Evolutionary conservation across 2,329 filamentous ascomycete genomes (phyloP).

Genomic region (Colletotrichum spinosum): DNA sequence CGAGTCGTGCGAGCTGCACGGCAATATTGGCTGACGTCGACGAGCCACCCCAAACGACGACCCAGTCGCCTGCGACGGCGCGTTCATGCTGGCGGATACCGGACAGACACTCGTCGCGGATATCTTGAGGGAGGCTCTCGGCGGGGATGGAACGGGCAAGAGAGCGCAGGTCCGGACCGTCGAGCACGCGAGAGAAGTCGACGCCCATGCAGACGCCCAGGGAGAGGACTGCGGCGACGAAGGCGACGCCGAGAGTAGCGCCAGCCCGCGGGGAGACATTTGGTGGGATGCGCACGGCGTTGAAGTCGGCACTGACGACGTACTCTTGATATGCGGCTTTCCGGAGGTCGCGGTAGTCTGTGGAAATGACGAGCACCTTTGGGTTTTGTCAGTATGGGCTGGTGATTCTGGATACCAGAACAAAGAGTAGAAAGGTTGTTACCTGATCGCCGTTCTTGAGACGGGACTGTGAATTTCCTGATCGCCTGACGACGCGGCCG

Average conservation of each 20-base stretch:
- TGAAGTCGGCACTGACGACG: conserved; percentile 72
- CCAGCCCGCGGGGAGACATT: conserved; percentile 64
- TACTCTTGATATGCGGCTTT: conserved; percentile 81
- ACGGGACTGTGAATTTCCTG: conserved; percentile 45
- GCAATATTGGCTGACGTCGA: conserved; percentile 76
- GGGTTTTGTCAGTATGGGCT: too few relatives aligned
- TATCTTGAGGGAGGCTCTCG: conserved; percentile 67
- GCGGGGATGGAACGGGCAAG: conserved; percentile 60
- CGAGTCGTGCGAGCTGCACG: conserved; percentile 75
- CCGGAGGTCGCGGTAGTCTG: conserved; percentile 78
- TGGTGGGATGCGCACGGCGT: conserved; percentile 71
- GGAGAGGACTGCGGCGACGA: conserved; percentile 74
- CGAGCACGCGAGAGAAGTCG: conserved; percentile 65
- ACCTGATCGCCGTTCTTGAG: conserved; percentile 67
- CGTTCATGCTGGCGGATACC: conserved; percentile 64
- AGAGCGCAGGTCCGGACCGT: conserved; percentile 69
- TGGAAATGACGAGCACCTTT: conserved; percentile 73
- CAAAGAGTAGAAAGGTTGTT: conserved; percentile 24
- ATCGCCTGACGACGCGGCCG: conserved; percentile 65
- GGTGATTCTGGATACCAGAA: background rate
- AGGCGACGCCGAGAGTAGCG: conserved; percentile 76
- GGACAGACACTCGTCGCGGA: conserved; percentile 71
- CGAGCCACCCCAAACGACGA: conserved; percentile 82
- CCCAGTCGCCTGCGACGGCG: conserved; percentile 72
- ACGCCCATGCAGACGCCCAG: conserved; percentile 78